A percentile compares a stretch with the other conserved stretches of the same genome.
These are phyloP conservation scores for Blastobotrys buckinghamii DNA, from an alignment of 1,139 yeast genomes.

Conservation along the genomic window DNA sequence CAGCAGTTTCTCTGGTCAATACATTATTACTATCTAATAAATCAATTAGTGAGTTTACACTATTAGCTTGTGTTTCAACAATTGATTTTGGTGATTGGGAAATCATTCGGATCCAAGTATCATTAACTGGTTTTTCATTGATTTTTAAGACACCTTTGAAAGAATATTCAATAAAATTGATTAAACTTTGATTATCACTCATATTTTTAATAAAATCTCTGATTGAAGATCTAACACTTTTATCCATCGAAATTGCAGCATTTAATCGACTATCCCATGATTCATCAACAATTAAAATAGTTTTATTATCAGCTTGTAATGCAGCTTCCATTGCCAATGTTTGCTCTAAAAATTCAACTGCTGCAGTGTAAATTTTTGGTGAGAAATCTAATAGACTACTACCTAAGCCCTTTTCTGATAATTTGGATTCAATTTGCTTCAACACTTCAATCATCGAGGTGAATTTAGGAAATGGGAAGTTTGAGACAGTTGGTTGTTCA, in stretches of 20 bases:
- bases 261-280: conserved; percentile 71
- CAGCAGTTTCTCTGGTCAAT: conserved; percentile 32
- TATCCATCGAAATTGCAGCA: conserved; percentile 64
- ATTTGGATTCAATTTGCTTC: conserved; percentile 2
- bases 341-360: conserved; percentile 35
- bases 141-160: conserved; percentile 35
- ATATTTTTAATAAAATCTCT: conserved; percentile 21
- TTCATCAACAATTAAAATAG: conserved; percentile 62
- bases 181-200: background rate
- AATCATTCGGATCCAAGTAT: conserved; percentile 23
- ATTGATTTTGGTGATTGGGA: conserved; percentile 26
- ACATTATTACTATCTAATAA: conserved; percentile 27
- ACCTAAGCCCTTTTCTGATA: conserved; percentile 7
- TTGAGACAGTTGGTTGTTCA: conserved; percentile 2
- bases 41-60: conserved; percentile 13
- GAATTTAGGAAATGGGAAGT: conserved; percentile 17
- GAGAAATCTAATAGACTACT: conserved; percentile 19
- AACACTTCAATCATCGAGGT: conserved; percentile 18
- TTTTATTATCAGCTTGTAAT: conserved; percentile 38
- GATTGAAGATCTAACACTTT: conserved; percentile 42
- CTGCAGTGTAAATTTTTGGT: conserved; percentile 30
- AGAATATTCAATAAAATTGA: conserved; percentile 17
- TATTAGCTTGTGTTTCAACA: conserved; percentile 16
- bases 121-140: conserved; percentile 3
- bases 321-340: conserved; percentile 65